Percentiles rank a stretch among this genome's conserved stretches.
Evolutionary conservation across 1,284 basidiomycete species (phyloP).

Genomic region (Ustilago crameri): DNA sequence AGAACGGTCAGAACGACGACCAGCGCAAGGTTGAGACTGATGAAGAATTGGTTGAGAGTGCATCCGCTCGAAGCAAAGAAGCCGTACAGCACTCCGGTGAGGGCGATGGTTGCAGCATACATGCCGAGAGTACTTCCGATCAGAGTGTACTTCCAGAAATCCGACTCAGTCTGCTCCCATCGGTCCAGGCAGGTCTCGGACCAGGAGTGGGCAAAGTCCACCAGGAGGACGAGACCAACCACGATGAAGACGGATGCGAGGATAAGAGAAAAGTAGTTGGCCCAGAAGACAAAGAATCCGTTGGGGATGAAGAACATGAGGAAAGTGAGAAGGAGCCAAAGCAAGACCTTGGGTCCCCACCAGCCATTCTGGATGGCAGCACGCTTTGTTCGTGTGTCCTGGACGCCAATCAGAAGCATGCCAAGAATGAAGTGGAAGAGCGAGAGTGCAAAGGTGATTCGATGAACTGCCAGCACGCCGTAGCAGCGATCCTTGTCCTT

Average conservation of each 20-base stretch:
- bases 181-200: slow-evolving; percentile 95
- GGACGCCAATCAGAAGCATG: slow-evolving; percentile 82
- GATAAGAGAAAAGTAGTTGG: slow-evolving; percentile 88
- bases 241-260: slow-evolving; percentile 92
- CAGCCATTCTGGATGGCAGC: slow-evolving; percentile 98
- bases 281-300: slow-evolving; percentile 94
- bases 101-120: slow-evolving; percentile 83
- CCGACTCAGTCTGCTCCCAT: slow-evolving; percentile 86
- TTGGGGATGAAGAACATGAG: slow-evolving; percentile 93
- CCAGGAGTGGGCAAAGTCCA: slow-evolving; percentile 99
- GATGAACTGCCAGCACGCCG: slow-evolving; percentile 95
- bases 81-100: slow-evolving; percentile 87
- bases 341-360: slow-evolving; percentile 96
- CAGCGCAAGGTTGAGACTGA: slow-evolving; percentile 89
- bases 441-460: slow-evolving; percentile 93
- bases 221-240: slow-evolving; percentile 93
- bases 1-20: slow-evolving; percentile 83
- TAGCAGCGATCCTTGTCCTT: slow-evolving; percentile 87
- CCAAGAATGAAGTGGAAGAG: slow-evolving; percentile 89
- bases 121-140: slow-evolving; percentile 90
- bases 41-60: slow-evolving; percentile 91
- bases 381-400: slow-evolving; percentile 87
- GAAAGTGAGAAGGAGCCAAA: slow-evolving; percentile 81
- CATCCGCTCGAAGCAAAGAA: slow-evolving; percentile 91
- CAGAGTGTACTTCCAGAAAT: slow-evolving; percentile 95